Conservation (phyloP, 1,284 basidiomycete genomes). For the Leccinum pachyderme region DNA sequence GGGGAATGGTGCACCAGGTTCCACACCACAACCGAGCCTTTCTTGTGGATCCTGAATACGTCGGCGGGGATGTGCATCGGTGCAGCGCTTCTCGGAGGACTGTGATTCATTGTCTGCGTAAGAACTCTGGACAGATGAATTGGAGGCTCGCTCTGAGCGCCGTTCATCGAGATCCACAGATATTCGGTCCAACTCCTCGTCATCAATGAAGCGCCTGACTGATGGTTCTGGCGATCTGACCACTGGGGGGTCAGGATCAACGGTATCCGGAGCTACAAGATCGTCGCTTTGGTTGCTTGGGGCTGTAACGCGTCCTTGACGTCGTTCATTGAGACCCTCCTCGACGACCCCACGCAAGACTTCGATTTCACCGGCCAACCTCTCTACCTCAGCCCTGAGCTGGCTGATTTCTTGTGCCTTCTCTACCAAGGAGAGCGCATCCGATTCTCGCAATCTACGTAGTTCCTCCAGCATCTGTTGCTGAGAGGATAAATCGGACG, state of each 20-base stretch:
- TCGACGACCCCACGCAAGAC: conserved; percentile 81
- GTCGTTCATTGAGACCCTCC: conserved; percentile 73
- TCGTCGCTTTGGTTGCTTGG: conserved; percentile 7
- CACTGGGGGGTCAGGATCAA: not conserved
- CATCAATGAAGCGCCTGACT: conserved; percentile 26
- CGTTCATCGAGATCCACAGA: conserved; percentile 35
- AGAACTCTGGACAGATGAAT: conserved; percentile 26
- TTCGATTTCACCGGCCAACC: conserved; percentile 77
- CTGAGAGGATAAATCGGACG: conserved; percentile 73
- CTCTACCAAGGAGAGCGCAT: conserved; percentile 56
- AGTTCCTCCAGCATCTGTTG: conserved; percentile 65
- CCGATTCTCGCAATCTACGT: conserved; percentile 59
- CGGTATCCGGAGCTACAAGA: not conserved
- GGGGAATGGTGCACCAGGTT: conserved; percentile 62
- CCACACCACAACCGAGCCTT: conserved; percentile 25
- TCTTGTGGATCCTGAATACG: conserved; percentile 6
- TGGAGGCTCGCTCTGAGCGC: conserved; percentile 34
- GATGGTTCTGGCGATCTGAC: conserved; percentile 9
- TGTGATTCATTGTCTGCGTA: conserved; percentile 4
- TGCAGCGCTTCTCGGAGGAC: conserved; percentile 2
- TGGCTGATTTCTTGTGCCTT: conserved; percentile 62
- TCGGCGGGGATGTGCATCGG: not conserved
- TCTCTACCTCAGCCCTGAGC: conserved; percentile 67
- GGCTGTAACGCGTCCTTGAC: conserved; percentile 37
- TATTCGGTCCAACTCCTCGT: conserved; percentile 34